Evolutionary conservation across 371 early-diverging fungal species (phyloP).

Genomic region (Circinella umbellata): DNA sequence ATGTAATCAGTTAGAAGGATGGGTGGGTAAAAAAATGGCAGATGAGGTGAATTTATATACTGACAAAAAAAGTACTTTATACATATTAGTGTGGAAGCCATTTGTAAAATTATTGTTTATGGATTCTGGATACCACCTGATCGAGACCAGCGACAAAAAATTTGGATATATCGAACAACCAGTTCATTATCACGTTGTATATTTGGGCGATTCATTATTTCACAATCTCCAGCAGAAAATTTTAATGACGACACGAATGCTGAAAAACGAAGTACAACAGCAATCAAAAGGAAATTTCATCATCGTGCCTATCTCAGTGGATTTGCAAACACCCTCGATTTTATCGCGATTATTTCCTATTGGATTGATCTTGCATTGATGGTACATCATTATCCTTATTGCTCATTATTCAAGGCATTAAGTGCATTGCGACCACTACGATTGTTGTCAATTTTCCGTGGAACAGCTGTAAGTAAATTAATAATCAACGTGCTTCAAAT

Average conservation of each 20-base stretch:
- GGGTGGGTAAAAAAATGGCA: neutral
- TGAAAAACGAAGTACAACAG: neutral
- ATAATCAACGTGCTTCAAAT: no score
- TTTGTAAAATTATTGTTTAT: constrained; percentile 50
- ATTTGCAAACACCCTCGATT: constrained; percentile 55
- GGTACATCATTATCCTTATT: constrained; percentile 41
- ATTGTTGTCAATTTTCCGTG: constrained; percentile 51
- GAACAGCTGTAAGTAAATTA: constrained; percentile 55
- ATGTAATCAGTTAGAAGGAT: constrained; percentile 10
- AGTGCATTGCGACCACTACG: constrained; percentile 58
- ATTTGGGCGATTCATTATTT: neutral
- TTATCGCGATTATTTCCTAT: constrained; percentile 49
- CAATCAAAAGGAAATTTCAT: constrained; percentile 6
- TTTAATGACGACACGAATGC: neutral
- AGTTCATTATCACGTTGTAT: neutral
- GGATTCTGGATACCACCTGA: constrained; percentile 49
- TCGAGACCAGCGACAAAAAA: neutral
- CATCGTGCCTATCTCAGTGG: constrained; percentile 46
- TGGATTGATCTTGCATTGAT: constrained; percentile 61
- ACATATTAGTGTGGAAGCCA: constrained; percentile 28
- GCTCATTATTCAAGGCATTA: constrained; percentile 61
- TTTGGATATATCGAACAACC: constrained; percentile 7
- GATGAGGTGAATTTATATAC: neutral
- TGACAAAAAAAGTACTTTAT: neutral
- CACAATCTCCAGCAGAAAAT: neutral